Evolutionary conservation across 1,284 basidiomycete species (phyloP).

Genomic region (Ceratobasidium sp.): DNA sequence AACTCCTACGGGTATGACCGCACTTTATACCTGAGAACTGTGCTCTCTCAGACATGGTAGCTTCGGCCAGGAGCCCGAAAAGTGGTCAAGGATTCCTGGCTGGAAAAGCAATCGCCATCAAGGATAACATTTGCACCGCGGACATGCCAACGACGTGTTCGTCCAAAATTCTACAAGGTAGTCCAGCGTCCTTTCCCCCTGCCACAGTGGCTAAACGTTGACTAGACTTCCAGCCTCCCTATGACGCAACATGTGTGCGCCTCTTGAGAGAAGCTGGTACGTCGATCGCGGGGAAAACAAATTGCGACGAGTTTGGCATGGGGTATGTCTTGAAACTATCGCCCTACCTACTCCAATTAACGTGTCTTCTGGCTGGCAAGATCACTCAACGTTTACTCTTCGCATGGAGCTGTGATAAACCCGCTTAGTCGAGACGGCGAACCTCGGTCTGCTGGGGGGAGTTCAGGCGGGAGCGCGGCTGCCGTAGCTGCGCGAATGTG

Average conservation of each 20-base stretch:
- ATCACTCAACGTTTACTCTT: conserved; percentile 76
- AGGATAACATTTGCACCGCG: conserved; percentile 86
- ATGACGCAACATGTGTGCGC: conserved; percentile 86
- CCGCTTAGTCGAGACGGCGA: conserved; percentile 64
- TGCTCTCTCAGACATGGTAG: neutral
- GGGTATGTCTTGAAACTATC: conserved; percentile 66
- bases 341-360: neutral
- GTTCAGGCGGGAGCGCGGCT: conserved; percentile 85
- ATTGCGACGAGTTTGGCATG: conserved; percentile 99
- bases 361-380: conserved; percentile 56
- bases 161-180: conserved; percentile 77
- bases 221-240: conserved; percentile 80
- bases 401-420: conserved; percentile 82
- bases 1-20: neutral
- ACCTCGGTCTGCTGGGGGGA: conserved; percentile 79
- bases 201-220: neutral
- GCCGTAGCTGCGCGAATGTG: conserved; percentile 83
- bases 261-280: conserved; percentile 75
- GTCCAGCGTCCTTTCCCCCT: conserved; percentile 44
- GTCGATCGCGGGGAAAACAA: conserved; percentile 85
- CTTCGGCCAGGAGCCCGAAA: neutral
- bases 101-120: conserved; percentile 67
- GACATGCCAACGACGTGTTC: conserved; percentile 81
- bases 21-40: neutral
- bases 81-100: conserved; percentile 13